Evolutionary conservation across 2,329 filamentous ascomycete species (phyloP).

Genomic region (Zymoseptoria ardabiliae): DNA sequence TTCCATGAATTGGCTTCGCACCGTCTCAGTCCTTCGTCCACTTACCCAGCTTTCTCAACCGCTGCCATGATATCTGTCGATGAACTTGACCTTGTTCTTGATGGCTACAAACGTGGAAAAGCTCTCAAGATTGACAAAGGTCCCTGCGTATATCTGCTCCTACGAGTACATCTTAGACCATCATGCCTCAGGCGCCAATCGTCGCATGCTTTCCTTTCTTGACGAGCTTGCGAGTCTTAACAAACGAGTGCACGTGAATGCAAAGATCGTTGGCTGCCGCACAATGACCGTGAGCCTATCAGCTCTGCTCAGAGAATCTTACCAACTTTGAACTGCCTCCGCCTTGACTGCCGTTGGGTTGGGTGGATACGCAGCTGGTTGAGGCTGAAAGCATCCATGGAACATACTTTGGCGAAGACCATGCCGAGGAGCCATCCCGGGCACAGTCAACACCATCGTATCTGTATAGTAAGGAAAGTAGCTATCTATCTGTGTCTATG

Average conservation of each 20-base stretch:
- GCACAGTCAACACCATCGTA: not conserved
- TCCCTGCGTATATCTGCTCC: not conserved
- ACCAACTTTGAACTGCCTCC: not conserved
- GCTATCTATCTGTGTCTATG: not conserved
- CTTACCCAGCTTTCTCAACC: slow-evolving; percentile 9
- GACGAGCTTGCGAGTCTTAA: too few species aligned
- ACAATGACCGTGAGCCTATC: too few species aligned
- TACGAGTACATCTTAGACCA: not conserved
- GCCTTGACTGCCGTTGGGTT: not conserved
- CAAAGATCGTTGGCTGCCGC: too few species aligned
- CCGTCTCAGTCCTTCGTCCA: not conserved
- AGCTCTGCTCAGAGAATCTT: not conserved
- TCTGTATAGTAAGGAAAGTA: not conserved
- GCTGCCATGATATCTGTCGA: not conserved
- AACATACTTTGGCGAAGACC: not conserved
- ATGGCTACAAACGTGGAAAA: not conserved
- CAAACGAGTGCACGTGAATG: too few species aligned
- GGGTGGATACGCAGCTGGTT: not conserved
- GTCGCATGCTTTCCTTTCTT: too few species aligned
- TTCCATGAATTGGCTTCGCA: not conserved
- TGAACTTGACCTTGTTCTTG: not conserved
- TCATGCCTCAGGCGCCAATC: not conserved
- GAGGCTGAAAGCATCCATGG: not conserved
- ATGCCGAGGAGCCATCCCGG: not conserved
- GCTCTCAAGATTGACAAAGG: not conserved